Conservation (phyloP, 2,329 filamentous ascomycete species). For the Talaromyces piceae region DNA sequence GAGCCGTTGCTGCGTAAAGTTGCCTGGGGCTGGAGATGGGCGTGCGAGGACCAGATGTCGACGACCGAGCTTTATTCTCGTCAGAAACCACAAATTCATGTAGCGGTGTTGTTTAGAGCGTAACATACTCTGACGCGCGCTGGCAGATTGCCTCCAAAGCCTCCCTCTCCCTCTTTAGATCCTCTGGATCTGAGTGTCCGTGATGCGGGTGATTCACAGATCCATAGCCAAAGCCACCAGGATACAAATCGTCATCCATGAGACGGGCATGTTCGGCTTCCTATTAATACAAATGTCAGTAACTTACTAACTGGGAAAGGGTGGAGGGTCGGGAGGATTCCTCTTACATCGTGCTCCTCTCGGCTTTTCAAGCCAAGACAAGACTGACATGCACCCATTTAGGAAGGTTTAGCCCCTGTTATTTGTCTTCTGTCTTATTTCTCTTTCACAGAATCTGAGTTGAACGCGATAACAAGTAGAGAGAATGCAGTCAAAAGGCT, state of each 20-base stretch:
- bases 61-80: constrained; percentile 31
- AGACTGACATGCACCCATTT: constrained; percentile 40
- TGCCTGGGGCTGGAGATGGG: constrained; percentile 31
- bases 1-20: constrained; percentile 26
- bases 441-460: too few species aligned
- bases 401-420: constrained; percentile 9
- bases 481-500: background rate
- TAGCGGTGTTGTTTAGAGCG: background rate
- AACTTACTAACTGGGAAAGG: too few species aligned
- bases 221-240: constrained; percentile 37
- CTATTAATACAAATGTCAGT: background rate
- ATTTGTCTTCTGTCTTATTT: background rate
- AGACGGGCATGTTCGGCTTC: constrained; percentile 38
- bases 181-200: constrained; percentile 34
- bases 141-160: constrained; percentile 41
- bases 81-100: background rate
- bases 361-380: constrained; percentile 35
- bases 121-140: constrained; percentile 38
- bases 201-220: constrained; percentile 31
- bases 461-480: background rate
- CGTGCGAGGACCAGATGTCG: constrained; percentile 40
- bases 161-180: constrained; percentile 37
- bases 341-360: constrained; percentile 30
- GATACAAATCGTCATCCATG: constrained; percentile 40
- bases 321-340: too few species aligned